A percentile compares a stretch with the other conserved stretches of the same genome.
phyloP scores from a whole-genome alignment of 257 asterid genomes.

The Nicotiana obtusifolia region DNA sequence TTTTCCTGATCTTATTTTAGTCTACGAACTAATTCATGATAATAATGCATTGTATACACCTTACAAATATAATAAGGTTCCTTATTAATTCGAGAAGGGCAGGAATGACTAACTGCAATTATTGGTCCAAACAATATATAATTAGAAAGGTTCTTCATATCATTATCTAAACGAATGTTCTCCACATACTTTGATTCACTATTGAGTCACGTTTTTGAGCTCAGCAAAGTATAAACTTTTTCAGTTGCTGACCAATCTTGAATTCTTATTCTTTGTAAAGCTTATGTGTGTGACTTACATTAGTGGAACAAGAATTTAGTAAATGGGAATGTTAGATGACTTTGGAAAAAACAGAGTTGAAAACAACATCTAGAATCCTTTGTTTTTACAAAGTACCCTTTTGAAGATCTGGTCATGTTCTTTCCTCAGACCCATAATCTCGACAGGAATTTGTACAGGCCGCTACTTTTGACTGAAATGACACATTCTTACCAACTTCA shows the following conservation, averaged over 20 bases:
- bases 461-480: slow-evolving; percentile 5
- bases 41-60: neutral
- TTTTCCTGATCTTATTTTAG: neutral
- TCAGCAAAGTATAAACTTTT: slow-evolving; percentile 1
- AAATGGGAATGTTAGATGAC: neutral
- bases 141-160: neutral
- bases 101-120: neutral
- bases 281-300: neutral
- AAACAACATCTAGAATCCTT: neutral
- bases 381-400: neutral
- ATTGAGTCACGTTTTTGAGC: neutral
- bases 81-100: neutral
- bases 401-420: neutral
- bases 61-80: neutral
- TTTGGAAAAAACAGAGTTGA: neutral
- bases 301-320: neutral
- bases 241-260: neutral
- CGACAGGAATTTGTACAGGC: neutral
- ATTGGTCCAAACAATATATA: slow-evolving; percentile 1
- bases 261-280: neutral
- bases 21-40: neutral
- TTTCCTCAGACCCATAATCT: neutral
- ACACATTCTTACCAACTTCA: neutral
- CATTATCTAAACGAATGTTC: slow-evolving; percentile 9
- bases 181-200: slow-evolving; percentile 9